These are phyloP conservation scores for Parathielavia appendiculata DNA, from an alignment of 495 filamentous ascomycete genomes.

Conservation along the genomic window DNA sequence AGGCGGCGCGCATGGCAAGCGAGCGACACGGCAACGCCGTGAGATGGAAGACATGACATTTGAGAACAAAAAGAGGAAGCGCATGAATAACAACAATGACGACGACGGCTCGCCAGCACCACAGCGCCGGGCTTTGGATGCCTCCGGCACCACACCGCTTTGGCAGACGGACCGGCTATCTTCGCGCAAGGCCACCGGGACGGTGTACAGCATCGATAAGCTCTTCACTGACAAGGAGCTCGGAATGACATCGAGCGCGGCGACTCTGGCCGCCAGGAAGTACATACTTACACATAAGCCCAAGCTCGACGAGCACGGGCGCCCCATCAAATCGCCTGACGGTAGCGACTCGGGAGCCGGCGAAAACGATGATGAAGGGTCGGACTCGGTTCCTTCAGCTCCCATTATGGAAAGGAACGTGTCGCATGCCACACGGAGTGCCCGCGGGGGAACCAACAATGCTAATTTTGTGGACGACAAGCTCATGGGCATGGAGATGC, in stretches of 20 bases:
- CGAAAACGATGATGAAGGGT: constrained; percentile 42
- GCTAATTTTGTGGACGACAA: constrained; percentile 52
- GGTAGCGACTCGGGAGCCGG: constrained; percentile 50
- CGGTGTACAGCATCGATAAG: constrained; percentile 74
- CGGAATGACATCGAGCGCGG: constrained; percentile 63
- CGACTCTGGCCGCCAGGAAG: constrained; percentile 58
- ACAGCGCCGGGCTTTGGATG: constrained; percentile 41
- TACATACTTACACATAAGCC: constrained; percentile 50
- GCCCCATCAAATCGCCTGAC: constrained; percentile 42
- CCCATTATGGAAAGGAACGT: constrained; percentile 66
- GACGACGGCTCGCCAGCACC: constrained; percentile 68
- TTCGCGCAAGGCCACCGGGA: constrained; percentile 43
- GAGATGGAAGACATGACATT: constrained; percentile 73
- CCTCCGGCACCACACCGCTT: constrained; percentile 50
- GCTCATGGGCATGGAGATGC: constrained; percentile 53
- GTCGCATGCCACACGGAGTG: constrained; percentile 70
- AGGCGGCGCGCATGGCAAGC: constrained; percentile 70
- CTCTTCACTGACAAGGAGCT: constrained; percentile 95
- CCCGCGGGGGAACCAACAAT: constrained; percentile 51
- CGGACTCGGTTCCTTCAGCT: constrained; percentile 49
- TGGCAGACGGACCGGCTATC: constrained; percentile 48
- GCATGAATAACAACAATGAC: constrained; percentile 61
- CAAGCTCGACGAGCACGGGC: constrained; percentile 44
- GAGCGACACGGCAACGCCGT: constrained; percentile 75
- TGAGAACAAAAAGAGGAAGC: constrained; percentile 73